Conservation (phyloP, 1,139 yeast species). For the Hyphopichia burtonii region DNA sequence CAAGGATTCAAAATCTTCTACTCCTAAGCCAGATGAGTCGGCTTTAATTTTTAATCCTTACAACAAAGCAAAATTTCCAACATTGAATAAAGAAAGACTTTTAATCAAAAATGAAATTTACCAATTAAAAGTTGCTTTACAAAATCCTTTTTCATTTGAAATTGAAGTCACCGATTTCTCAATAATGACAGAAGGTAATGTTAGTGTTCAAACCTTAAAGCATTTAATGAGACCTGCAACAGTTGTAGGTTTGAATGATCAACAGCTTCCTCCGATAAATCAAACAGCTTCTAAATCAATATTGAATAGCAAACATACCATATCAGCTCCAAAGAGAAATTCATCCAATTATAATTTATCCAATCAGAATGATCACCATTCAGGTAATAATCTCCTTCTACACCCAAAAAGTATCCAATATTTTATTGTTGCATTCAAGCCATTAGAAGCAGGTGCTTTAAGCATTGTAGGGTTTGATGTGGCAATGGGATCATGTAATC, state of each 20-base stretch:
- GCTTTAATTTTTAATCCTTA: conserved; percentile 38
- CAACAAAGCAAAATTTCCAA: conserved; percentile 13
- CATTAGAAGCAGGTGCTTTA: conserved; percentile 30
- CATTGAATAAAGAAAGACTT: conserved; percentile 27
- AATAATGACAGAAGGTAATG: conserved; percentile 34
- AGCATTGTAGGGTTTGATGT: conserved; percentile 32
- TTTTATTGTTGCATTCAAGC: conserved; percentile 35
- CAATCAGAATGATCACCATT: conserved; percentile 7
- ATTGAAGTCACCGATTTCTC: conserved; percentile 57
- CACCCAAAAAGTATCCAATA: conserved; percentile 31
- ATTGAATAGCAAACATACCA: background rate
- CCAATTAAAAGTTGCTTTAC: conserved; percentile 55
- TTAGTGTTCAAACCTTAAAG: conserved; percentile 28
- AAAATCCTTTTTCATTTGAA: conserved; percentile 81
- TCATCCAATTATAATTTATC: background rate
- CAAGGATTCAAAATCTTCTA: background rate
- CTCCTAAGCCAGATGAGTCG: conserved; percentile 3
- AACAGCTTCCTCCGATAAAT: background rate
- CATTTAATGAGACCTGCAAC: conserved; percentile 11
- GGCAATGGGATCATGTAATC: conserved; percentile 25
- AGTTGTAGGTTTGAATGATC: background rate
- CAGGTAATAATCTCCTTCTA: conserved; percentile 11
- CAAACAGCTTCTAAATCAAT: background rate
- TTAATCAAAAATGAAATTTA: conserved; percentile 57
- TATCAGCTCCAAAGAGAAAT: conserved; percentile 1